A percentile compares a stretch with the other conserved stretches of the same genome.
These are phyloP conservation scores for Polytrichum formosum DNA, from an alignment of 225 moss, liverwort and hornwort species.

Conservation along the genomic window DNA sequence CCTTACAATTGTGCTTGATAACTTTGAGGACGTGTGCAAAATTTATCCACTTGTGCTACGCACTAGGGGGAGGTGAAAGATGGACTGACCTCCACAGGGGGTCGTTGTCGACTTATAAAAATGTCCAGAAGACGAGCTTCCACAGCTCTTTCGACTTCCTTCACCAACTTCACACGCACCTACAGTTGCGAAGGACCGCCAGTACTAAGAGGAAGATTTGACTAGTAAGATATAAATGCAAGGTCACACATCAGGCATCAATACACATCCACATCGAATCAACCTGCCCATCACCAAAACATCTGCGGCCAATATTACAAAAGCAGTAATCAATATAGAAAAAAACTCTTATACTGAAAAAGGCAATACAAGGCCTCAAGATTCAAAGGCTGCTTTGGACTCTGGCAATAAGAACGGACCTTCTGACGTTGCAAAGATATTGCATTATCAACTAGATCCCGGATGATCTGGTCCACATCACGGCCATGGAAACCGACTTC, in stretches of 20 bases:
- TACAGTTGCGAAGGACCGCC: constrained; percentile 12
- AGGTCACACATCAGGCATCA: no score
- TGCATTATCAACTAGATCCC: constrained; percentile 87
- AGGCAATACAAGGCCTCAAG: no score
- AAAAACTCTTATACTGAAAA: no score
- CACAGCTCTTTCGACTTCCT: constrained; percentile 69
- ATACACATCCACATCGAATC: no score
- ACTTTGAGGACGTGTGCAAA: constrained; percentile 7
- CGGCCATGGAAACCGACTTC: constrained; percentile 95
- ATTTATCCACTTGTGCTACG: constrained; percentile 25
- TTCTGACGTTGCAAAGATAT: constrained; percentile 86
- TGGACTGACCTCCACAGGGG: constrained; percentile 60
- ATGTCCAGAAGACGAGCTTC: constrained; percentile 74
- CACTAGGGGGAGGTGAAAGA: constrained; percentile 20
- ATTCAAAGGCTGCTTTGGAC: no score
- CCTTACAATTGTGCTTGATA: no score
- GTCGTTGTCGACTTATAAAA: constrained; percentile 69
- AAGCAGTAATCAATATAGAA: no score
- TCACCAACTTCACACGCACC: constrained; percentile 71
- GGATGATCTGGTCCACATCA: constrained; percentile 90
- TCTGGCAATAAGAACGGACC: constrained; percentile 25
- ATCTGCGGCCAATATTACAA: no score
- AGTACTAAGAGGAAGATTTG: no score
- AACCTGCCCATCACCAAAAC: no score
- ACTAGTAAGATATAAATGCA: no score